phyloP scores from a whole-genome alignment of 495 filamentous ascomycete genomes.

The Penicillium canariense region DNA sequence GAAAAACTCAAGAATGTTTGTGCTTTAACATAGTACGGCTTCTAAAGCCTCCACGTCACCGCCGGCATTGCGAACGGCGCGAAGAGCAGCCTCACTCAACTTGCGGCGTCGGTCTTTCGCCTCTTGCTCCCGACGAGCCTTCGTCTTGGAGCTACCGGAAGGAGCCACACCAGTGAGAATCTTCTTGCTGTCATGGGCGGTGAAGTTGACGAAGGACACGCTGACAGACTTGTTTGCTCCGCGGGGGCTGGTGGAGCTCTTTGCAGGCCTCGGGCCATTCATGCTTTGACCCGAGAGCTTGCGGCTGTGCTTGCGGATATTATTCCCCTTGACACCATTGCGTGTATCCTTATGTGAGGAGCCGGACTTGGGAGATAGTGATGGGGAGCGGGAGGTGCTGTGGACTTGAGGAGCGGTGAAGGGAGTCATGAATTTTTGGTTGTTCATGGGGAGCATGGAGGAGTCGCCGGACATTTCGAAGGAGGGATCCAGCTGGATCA shows the following conservation, averaged over 20 bases:
- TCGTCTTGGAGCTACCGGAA: conserved; percentile 87
- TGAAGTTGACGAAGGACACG: conserved; percentile 88
- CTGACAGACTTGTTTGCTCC: conserved; percentile 38
- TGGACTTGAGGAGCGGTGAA: conserved; percentile 31
- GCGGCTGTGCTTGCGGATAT: conserved; percentile 33
- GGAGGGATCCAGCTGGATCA: conserved; percentile 47
- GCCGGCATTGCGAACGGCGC: conserved; percentile 73
- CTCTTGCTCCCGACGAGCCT: conserved; percentile 83
- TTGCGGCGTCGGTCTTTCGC: conserved; percentile 74
- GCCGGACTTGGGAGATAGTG: conserved; percentile 37
- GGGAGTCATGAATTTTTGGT: conserved; percentile 31
- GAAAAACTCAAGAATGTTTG: conserved; percentile 7
- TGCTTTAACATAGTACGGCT: conserved; percentile 40
- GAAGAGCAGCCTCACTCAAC: conserved; percentile 68
- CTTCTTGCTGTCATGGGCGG: conserved; percentile 71
- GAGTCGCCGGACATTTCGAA: conserved; percentile 36
- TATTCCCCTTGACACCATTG: conserved; percentile 24
- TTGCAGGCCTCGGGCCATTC: conserved; percentile 36
- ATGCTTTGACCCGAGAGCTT: conserved; percentile 41
- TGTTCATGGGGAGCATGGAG: conserved; percentile 26
- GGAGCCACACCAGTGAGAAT: conserved; percentile 92
- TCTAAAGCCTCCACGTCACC: conserved; percentile 65
- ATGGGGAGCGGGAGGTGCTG: conserved; percentile 35
- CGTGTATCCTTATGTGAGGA: conserved; percentile 28
- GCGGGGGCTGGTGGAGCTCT: conserved; percentile 33